Conservation (phyloP, 306 rosid genomes). For the Acmispon strigosus region DNA sequence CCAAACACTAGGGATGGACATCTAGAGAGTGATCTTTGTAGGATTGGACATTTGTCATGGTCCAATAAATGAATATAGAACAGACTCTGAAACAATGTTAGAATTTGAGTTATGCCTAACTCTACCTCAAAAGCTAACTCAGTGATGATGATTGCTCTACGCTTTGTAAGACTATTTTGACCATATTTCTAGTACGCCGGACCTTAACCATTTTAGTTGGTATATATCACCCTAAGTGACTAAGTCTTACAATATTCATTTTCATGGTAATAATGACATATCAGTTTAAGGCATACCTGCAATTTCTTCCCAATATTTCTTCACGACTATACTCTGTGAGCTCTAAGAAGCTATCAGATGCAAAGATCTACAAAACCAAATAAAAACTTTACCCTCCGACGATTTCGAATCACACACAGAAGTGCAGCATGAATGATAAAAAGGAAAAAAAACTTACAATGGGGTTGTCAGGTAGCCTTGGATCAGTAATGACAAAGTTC, state of each 20-base stretch:
- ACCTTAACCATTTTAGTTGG: too few species aligned
- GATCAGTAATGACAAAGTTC: conserved; percentile 95
- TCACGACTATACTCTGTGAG: conserved; percentile 93
- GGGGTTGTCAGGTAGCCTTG: conserved; percentile 95
- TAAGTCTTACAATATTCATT: neutral
- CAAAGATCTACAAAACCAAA: conserved; percentile 65
- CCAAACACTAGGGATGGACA: too few species aligned
- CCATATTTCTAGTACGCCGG: too few species aligned
- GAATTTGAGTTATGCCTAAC: too few species aligned
- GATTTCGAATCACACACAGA: neutral
- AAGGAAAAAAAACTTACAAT: conserved; percentile 42
- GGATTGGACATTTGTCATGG: neutral
- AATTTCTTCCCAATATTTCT: conserved; percentile 94
- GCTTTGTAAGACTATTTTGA: too few species aligned
- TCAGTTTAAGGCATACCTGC: conserved; percentile 51
- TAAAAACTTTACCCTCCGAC: neutral
- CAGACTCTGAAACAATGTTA: too few species aligned
- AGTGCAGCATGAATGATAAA: neutral
- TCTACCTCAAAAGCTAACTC: too few species aligned
- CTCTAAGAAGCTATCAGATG: conserved; percentile 96
- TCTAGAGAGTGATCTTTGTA: too few species aligned
- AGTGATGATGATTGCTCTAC: too few species aligned
- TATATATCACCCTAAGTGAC: too few species aligned
- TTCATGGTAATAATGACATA: neutral
- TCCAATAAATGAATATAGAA: neutral